Evolutionary conservation across 2,329 filamentous ascomycete genomes (phyloP).

Genomic region (Pseudocercospora pini-densiflorae): DNA sequence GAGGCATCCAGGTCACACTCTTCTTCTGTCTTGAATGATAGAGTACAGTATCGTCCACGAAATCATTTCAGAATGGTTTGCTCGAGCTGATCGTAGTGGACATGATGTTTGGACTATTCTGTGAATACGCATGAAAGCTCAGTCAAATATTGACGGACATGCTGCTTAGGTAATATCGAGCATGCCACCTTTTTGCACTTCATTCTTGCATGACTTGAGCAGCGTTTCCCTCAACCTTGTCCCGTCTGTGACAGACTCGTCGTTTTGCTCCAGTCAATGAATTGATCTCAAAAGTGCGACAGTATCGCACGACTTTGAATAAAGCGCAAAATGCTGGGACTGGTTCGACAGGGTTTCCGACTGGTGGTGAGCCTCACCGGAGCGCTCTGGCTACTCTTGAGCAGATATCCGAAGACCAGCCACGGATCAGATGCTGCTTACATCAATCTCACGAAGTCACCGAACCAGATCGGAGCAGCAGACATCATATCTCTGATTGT

Average conservation of each 20-base stretch:
- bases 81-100: too few relatives aligned
- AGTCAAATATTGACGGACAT: too few relatives aligned
- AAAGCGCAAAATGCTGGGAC: not conserved
- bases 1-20: not conserved
- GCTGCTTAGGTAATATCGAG: too few relatives aligned
- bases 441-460: not conserved
- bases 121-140: too few relatives aligned
- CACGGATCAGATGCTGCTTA: not conserved
- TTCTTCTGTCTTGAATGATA: not conserved
- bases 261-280: not conserved
- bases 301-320: not conserved
- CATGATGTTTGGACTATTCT: too few relatives aligned
- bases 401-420: not conserved
- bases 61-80: too few relatives aligned
- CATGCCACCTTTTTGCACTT: too few relatives aligned
- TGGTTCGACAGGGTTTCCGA: not conserved
- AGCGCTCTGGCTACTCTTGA: not conserved
- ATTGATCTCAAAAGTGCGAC: not conserved
- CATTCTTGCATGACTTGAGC: too few relatives aligned
- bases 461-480: slow-evolving; percentile 12
- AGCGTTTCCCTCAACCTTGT: not conserved
- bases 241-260: not conserved
- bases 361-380: not conserved
- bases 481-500: slow-evolving; percentile 11
- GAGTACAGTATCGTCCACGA: too few relatives aligned